Conservation (phyloP, 2,329 filamentous ascomycete species). For the Domatiomyces globalis region DNA sequence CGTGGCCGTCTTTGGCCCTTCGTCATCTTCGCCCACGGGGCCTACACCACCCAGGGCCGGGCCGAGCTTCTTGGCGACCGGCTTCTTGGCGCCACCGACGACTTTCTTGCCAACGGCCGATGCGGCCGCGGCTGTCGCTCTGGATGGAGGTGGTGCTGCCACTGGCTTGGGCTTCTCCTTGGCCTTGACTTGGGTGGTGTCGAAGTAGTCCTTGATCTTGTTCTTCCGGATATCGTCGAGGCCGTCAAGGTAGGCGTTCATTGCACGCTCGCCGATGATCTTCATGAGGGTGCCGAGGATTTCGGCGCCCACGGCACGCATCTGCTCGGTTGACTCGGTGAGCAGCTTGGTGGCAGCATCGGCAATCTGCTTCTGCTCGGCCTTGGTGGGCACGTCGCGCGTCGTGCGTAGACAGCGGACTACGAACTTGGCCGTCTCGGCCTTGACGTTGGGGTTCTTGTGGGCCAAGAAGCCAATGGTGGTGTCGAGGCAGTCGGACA, state of each 20-base stretch:
- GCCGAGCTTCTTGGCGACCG: constrained; percentile 35
- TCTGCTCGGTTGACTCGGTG: constrained; percentile 71
- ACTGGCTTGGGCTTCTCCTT: constrained; percentile 61
- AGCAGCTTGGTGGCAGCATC: constrained; percentile 80
- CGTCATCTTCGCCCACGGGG: background rate
- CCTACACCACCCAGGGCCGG: constrained; percentile 37
- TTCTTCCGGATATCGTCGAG: constrained; percentile 90
- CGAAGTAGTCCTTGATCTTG: constrained; percentile 88
- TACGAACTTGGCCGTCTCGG: constrained; percentile 88
- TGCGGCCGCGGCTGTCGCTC: constrained; percentile 41
- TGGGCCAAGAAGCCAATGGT: constrained; percentile 70
- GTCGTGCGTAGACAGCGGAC: constrained; percentile 74
- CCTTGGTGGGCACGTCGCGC: constrained; percentile 65
- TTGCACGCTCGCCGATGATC: constrained; percentile 89
- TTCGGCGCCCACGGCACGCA: constrained; percentile 81
- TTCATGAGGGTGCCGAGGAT: constrained; percentile 93
- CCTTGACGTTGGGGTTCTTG: constrained; percentile 97
- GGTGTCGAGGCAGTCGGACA: constrained; percentile 84
- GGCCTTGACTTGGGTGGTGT: constrained; percentile 67
- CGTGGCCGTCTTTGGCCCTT: constrained; percentile 17
- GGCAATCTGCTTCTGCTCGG: constrained; percentile 73
- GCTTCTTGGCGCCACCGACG: constrained; percentile 38
- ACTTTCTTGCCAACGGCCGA: constrained; percentile 40
- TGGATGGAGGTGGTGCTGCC: constrained; percentile 27
- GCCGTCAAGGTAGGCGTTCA: constrained; percentile 82